Base-by-base conservation (phyloP, 2,329 filamentous ascomycete species). In the Beauveria pseudobassiana region DNA sequence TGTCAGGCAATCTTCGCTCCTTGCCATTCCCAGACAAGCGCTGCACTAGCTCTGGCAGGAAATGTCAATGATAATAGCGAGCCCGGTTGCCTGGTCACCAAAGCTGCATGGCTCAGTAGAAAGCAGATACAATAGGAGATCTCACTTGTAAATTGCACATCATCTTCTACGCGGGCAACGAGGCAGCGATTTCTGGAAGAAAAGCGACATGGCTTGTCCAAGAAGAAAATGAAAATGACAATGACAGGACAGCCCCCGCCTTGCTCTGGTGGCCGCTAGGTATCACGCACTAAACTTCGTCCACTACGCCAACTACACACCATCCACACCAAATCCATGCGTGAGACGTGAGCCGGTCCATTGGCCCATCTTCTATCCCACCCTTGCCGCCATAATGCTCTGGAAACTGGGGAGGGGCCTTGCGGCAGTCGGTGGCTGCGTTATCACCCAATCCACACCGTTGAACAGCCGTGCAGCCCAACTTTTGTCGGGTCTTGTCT, bases 361-460 rank as follows among this genome's bases (percentile, higher is more conserved):
- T 61, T 61, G 30, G 52, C 52, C 52, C 52, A 51, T 56, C 52
- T 30, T 22, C 51, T 34, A n/a, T 51, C 30, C 43, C 43, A 62
- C 38, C 52, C 52, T 62, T 62, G 59, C 51, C 52, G 59, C 51
- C 52, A 51, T 53, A 46, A 62, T 48, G 42, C 54, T 46, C 24
- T 34, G 53, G 59, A 61, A 49, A 61, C 53, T 38, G 60, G 60
- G 54, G 60, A 54, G 53, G 28, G 28, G 34, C 28, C 30, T 48
- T 50, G 45, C 50, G 45, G 34, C 58, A 38, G 53, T 42, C 24
- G 20, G 62, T 61, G 56, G 62, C 62, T 63, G 58, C 58, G 51
- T 55, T 63, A 60, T 34, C 62, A 56, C 51, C 62, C 62, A 63
- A 63, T 63, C 62, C 56, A 60, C 22, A 28, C 55, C 56, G 45